Base-by-base conservation (phyloP, 495 filamentous ascomycete genomes). In the Lophium mytilinum region DNA sequence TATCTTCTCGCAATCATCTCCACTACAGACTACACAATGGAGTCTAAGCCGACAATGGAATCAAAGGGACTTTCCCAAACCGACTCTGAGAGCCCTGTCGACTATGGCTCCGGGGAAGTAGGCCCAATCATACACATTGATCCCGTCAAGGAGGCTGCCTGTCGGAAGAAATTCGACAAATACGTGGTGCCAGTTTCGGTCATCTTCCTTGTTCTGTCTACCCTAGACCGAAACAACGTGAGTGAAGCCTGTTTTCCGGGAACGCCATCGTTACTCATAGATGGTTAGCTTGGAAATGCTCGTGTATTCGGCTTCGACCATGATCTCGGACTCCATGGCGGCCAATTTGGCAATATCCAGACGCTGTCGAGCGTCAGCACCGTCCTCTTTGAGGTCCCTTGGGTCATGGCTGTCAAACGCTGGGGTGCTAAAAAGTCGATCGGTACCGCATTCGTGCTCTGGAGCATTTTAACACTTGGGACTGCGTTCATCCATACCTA, bases 321-420 rank as follows among this genome's bases (percentile, higher is more conserved):
- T 4, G 53, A 67, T 6, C 50, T 71, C 39, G 40, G 49, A 15
- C 48, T 62, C 18, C 58, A 49, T 12, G 42, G 50, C 5, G 53
- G 56, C 2, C 49, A 71, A 49, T 69, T 66, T 53, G 67, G 68
- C 40, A 68, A 64, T 11, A 61, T 66, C 18, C 50, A 67, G 30
- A 69, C 68, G 2, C 63, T 71, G 0, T 63, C 45, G 24, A 45
- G 17, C 37, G 50, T 56, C 30, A 30, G 33, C 45, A 45, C 40
- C 46, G 40, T 63, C 21, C 5, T 56, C 49, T 50, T 53, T 35
- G 59, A 53, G 30, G 37, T 53, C 34, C 55, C 54, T 17, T 57
- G 52, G 53, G 45, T 49, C 18, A 3, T 62, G 57, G 56, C 57
- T 9, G 57, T 63, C 12, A 52, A 45, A 30, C 36, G 40, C 8